Evolutionary conservation across 1,139 yeast genomes (phyloP).

Genomic region (Yamadazyma songkhlaensis): DNA sequence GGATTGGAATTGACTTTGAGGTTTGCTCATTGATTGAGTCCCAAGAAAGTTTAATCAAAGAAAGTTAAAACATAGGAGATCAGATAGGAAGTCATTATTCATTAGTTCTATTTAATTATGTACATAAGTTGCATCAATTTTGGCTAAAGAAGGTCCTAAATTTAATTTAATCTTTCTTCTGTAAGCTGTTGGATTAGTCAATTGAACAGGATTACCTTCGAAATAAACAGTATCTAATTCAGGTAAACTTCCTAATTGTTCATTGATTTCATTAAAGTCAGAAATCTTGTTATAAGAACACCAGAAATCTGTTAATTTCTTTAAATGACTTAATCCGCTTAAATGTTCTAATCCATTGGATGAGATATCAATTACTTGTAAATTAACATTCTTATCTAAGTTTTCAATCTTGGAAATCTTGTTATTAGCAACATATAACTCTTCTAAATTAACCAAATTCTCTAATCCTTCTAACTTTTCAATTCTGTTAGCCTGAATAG

Average conservation of each 20-base stretch:
- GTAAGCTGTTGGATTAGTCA: constrained; percentile 71
- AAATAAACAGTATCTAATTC: constrained; percentile 85
- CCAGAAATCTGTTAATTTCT: constrained; percentile 85
- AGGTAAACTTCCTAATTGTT: constrained; percentile 60
- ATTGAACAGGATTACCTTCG: constrained; percentile 91
- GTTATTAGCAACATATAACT: constrained; percentile 85
- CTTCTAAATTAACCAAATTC: constrained; percentile 68
- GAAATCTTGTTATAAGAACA: constrained; percentile 75
- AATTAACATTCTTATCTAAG: constrained; percentile 63
- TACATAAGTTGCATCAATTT: constrained; percentile 88
- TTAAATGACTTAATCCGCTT: constrained; percentile 64
- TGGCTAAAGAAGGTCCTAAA: constrained; percentile 70
- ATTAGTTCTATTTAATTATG: constrained; percentile 9
- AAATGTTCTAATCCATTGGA: constrained; percentile 64
- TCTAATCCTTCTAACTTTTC: constrained; percentile 82
- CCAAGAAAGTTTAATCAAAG: too few species aligned
- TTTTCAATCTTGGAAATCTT: constrained; percentile 76
- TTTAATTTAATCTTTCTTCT: constrained; percentile 76
- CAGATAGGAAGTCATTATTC: neutral
- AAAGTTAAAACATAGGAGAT: too few species aligned
- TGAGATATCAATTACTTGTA: constrained; percentile 79
- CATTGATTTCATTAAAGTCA: constrained; percentile 65
- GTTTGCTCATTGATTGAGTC: too few species aligned
- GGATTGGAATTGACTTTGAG: too few species aligned
- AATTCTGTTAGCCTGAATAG: constrained; percentile 85